phyloP scores from a whole-genome alignment of 148 eudicot species.

The Silene conica region DNA sequence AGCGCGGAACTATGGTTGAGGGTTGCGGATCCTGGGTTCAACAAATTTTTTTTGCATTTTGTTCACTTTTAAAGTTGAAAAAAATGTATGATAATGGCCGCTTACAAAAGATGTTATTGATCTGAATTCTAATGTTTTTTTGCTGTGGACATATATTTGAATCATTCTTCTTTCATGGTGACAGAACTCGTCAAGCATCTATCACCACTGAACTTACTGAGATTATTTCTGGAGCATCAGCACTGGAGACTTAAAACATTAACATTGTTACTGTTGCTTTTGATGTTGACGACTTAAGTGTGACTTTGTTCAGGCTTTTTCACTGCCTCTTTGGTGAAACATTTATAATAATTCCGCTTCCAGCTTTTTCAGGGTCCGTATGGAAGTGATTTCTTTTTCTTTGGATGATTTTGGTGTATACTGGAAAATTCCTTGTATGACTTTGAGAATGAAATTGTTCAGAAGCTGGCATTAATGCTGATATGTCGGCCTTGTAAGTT shows the following conservation, averaged over 20 bases:
- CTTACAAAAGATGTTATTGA: not conserved
- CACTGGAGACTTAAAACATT: slow-evolving; percentile 49
- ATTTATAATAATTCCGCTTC: slow-evolving; percentile 21
- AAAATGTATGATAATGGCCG: too few species aligned
- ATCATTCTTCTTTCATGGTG: slow-evolving; percentile 18
- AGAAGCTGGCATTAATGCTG: not conserved
- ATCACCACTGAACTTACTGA: slow-evolving; percentile 82
- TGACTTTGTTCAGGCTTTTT: slow-evolving; percentile 19
- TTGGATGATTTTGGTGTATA: not conserved
- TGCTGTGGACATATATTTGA: slow-evolving; percentile 17
- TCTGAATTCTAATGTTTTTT: not conserved
- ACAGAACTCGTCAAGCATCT: slow-evolving; percentile 92
- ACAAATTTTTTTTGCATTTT: too few species aligned
- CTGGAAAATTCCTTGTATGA: slow-evolving; percentile 10
- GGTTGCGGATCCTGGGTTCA: too few species aligned
- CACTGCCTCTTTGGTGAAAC: slow-evolving; percentile 21
- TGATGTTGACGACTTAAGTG: slow-evolving; percentile 49
- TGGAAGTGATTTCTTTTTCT: slow-evolving; percentile 16
- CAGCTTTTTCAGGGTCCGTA: slow-evolving; percentile 7
- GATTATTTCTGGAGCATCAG: slow-evolving; percentile 92
- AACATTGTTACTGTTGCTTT: slow-evolving; percentile 15
- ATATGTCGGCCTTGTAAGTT: not conserved
- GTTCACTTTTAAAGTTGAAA: too few species aligned
- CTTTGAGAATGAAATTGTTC: slow-evolving; percentile 2
- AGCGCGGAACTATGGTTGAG: too few species aligned